phyloP scores from a whole-genome alignment of 2,329 filamentous ascomycete genomes.

The Cryphonectria japonica region DNA sequence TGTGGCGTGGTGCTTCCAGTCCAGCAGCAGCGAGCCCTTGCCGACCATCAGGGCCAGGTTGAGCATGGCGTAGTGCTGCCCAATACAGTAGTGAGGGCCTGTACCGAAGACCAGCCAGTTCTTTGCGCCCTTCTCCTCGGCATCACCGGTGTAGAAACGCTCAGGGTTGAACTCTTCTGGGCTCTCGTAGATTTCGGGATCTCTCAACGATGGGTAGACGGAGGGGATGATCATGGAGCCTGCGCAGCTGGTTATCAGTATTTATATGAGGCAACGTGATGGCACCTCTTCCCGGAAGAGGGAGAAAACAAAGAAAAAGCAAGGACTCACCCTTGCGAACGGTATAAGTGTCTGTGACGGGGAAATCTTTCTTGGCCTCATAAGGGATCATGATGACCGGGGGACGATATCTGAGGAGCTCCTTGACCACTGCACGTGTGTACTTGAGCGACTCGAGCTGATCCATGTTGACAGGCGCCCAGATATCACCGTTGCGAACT shows the following conservation, averaged over 20 bases:
- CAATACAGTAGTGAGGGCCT: conserved; percentile 94
- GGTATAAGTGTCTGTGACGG: conserved; percentile 85
- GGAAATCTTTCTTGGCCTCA: conserved; percentile 91
- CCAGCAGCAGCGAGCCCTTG: conserved; percentile 82
- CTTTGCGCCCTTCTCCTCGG: conserved; percentile 83
- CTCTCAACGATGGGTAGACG: conserved; percentile 86
- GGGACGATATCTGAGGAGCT: conserved; percentile 90
- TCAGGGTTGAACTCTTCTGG: conserved; percentile 90
- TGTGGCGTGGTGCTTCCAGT: conserved; percentile 90
- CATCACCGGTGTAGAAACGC: conserved; percentile 86
- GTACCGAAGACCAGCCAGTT: conserved; percentile 97
- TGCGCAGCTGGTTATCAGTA: conserved; percentile 32
- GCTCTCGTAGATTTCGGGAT: conserved; percentile 88
- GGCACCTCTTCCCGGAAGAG: not conserved
- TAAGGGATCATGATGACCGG: conserved; percentile 98
- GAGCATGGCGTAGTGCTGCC: conserved; percentile 86
- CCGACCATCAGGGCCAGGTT: conserved; percentile 90
- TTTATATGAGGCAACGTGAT: not conserved
- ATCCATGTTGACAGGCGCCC: conserved; percentile 76
- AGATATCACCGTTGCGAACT: conserved; percentile 73
- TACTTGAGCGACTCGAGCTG: conserved; percentile 87
- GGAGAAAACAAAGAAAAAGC: too few relatives aligned
- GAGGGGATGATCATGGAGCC: conserved; percentile 94
- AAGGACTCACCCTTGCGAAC: conserved; percentile 73
- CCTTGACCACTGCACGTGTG: conserved; percentile 88